Base-by-base conservation (phyloP, 2,329 filamentous ascomycete species). In the Diaporthe eres region DNA sequence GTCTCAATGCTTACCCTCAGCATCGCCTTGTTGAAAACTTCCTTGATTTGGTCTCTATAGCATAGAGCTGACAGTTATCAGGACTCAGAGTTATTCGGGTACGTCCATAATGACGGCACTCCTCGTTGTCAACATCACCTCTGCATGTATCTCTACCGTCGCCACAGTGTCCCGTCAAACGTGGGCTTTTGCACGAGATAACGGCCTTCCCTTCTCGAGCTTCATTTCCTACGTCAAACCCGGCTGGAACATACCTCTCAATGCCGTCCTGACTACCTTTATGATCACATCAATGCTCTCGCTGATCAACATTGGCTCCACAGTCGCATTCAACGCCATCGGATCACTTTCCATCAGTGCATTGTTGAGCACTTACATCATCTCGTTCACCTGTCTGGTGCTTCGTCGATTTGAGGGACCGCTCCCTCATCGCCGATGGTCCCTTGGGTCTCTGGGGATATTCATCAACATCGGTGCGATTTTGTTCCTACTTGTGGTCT, bases 131-230 rank as follows among this genome's bases (percentile, higher is more conserved):
- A 86, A 89, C 42, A 82, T 87, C 7, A 85, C 86, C 1, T 87
- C 85, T 25, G 87, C 86, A 49, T 88, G 86, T 19, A 87, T 90
- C 28, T 87, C 87, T 1, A 88, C 89, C 75, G 86, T 92, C 0
- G 89, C 88, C 1, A 89, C 91, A 0, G 89, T 90, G 0, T 91
- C 90, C 0, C 86, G 90, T 17, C 86, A 90, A 74, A 86, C 89
- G 15, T 91, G 88, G 87, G 88, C 90, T 0, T 91, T 91, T 78
- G 84, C 85, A 8, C 82, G 85, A 53, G 86, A 88, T 76, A 81
- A 83, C 9, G 86, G 86, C 1, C 81, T 87, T 9, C 86, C 86
- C 0, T 85, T 82, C 72, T 82, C 84, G 1, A 49, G 58, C 1
- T 86, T 83, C 79, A 84, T 88, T 28, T 81, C 84, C 2, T 80